Conservation (phyloP, 352 stramenopile species). For the Phytophthora citrophthora region DNA sequence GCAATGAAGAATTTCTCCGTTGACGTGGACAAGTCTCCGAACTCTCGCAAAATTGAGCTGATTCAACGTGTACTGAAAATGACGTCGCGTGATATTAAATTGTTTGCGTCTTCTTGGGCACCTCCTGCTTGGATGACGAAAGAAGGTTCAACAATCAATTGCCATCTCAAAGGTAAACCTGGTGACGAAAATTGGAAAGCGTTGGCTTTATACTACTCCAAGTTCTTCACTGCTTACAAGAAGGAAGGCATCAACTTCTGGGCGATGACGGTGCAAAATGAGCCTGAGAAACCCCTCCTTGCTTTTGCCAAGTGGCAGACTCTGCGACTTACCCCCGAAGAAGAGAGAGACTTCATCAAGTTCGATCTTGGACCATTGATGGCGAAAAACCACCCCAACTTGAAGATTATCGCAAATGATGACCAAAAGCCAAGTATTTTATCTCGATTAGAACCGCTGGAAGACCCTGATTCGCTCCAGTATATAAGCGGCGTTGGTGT, state of each 20-base stretch:
- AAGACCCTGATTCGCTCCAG: conserved; percentile 52
- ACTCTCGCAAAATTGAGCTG: conserved; percentile 72
- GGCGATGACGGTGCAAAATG: conserved; percentile 86
- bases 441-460: conserved; percentile 44
- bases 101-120: conserved; percentile 67
- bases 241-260: conserved; percentile 74
- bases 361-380: conserved; percentile 75
- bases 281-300: conserved; percentile 68
- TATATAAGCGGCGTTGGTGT: conserved; percentile 85
- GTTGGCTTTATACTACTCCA: conserved; percentile 85
- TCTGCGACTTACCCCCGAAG: conserved; percentile 44
- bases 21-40: conserved; percentile 74
- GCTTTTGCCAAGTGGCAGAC: conserved; percentile 57
- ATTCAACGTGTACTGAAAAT: conserved; percentile 61
- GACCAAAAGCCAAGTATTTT: conserved; percentile 78
- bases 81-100: conserved; percentile 50
- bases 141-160: conserved; percentile 66
- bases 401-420: conserved; percentile 88
- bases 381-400: conserved; percentile 64
- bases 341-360: conserved; percentile 78
- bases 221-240: conserved; percentile 86
- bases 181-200: conserved; percentile 75
- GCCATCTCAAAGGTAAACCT: conserved; percentile 54
- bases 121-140: conserved; percentile 89
- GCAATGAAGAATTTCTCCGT: conserved; percentile 86